Base-by-base conservation (phyloP, 2,329 filamentous ascomycete species). In the Raffaelea ambrosiae region DNA sequence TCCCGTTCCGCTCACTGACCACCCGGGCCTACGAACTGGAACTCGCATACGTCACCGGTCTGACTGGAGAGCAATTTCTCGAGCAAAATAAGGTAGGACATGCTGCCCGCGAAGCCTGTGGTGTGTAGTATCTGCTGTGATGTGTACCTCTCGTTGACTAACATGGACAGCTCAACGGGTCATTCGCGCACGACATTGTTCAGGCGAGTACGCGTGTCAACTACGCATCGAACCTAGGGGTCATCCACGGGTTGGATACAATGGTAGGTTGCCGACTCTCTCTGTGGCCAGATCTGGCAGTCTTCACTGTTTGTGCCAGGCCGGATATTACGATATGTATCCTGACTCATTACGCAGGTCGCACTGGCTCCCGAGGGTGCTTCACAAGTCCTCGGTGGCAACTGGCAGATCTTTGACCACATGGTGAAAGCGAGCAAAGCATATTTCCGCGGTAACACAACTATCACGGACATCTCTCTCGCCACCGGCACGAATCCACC, bases 151-250 rank as follows among this genome's bases (percentile, higher is more conserved):
- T 38, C 21, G 2, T 47, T 40, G 9, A 33, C 35, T 20, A 14
- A 41, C 50, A 50, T 1, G 3, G 22, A 2, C 35, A 81, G 58
- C 81, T 96, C 48, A 72, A 76, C 21, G 68, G 72, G 0, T 61
- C 70, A 0, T 97, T 95, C 61, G 73, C 83, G 0, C 77, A 79
- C 14, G 88, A 98, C 44, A 79, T 98, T 43, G 80, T 97, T 22
- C 91, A 97, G 66, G 88, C 91, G 2, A 86, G 83, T 49, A 96
- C 93, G 1, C 77, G 93, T 19, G 91, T 96, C 53, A 97, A 97
- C 64, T 98, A 96, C 66, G 93, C 86, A 1, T 88, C 90, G 43
- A 96, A 97, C 56, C 66, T 97, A 13, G 77, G 72, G n/a, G 70
- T 81, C 33, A 93, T 97, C 43, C 90, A 97, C 59, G 93, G 88